These are phyloP conservation scores for Alopecurus myosuroides DNA, from an alignment of 176 grass and related monocot genomes.

Conservation along the genomic window DNA sequence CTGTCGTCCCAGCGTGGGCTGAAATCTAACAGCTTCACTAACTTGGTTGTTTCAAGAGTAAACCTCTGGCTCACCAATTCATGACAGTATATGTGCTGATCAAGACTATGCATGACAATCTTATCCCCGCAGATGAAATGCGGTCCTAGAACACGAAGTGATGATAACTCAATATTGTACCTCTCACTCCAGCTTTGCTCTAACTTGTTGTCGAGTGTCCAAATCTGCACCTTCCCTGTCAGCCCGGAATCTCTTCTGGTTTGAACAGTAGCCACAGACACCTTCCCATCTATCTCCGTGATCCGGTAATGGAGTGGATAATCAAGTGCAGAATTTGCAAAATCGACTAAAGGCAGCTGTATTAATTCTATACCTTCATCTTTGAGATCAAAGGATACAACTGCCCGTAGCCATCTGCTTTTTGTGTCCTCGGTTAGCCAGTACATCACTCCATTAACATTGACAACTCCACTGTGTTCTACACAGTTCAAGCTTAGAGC, in stretches of 20 bases:
- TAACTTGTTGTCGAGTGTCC: background rate
- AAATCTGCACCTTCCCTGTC: conserved; percentile 3
- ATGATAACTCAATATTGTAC: background rate
- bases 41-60: background rate
- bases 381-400: conserved; percentile 29
- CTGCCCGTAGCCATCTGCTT: background rate
- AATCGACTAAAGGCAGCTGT: background rate
- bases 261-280: background rate
- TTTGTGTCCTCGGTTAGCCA: background rate
- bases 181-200: conserved; percentile 20
- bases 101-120: background rate
- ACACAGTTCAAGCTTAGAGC: background rate
- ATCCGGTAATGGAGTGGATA: background rate
- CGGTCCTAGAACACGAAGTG: background rate
- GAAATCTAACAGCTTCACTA: background rate
- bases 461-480: background rate
- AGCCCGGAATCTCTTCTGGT: background rate
- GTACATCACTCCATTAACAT: conserved; percentile 13
- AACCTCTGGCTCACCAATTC: background rate
- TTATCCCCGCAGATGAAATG: conserved; percentile 16
- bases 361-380: background rate
- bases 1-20: background rate
- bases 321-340: background rate
- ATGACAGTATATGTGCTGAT: background rate
- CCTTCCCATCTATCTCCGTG: conserved; percentile 13